phyloP scores from a whole-genome alignment of 2,329 filamentous ascomycete genomes.

The Plenodomus lindquistii region DNA sequence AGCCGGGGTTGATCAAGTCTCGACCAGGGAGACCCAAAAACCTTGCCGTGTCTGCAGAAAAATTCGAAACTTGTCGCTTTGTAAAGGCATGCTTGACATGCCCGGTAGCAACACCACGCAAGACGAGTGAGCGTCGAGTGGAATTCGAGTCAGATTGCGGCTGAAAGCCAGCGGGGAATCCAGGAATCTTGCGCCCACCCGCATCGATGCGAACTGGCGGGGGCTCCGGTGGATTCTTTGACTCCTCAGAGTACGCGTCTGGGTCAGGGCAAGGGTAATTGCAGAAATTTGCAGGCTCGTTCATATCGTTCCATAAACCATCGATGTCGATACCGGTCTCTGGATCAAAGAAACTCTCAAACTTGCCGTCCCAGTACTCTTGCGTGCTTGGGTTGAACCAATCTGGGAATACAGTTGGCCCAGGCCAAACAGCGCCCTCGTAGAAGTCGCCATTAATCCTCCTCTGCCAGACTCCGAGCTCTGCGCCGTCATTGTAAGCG shows the following conservation, averaged over 20 bases:
- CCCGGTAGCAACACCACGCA: slow-evolving; percentile 6
- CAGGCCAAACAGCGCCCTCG: slow-evolving; percentile 75
- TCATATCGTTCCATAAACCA: slow-evolving; percentile 63
- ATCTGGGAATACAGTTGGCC: slow-evolving; percentile 72
- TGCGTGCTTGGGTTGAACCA: slow-evolving; percentile 72
- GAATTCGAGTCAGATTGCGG: slow-evolving; percentile 45
- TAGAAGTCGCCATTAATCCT: slow-evolving; percentile 59
- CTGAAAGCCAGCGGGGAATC: slow-evolving; percentile 70
- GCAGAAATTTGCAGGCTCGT: slow-evolving; percentile 43
- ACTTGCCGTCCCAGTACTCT: slow-evolving; percentile 71
- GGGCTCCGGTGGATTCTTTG: slow-evolving; percentile 63
- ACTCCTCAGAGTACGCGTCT: slow-evolving; percentile 42
- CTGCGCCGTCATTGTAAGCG: slow-evolving; percentile 65
- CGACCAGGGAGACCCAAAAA: slow-evolving; percentile 62
- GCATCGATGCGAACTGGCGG: slow-evolving; percentile 64
- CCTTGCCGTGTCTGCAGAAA: slow-evolving; percentile 42
- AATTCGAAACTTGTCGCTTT: slow-evolving; percentile 26
- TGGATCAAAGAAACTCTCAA: slow-evolving; percentile 66
- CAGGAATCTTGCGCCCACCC: slow-evolving; percentile 64
- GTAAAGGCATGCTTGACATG: slow-evolving; percentile 2
- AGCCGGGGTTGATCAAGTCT: slow-evolving; percentile 68
- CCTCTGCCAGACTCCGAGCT: slow-evolving; percentile 58
- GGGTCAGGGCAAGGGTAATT: slow-evolving; percentile 53
- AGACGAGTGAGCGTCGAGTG: slow-evolving; percentile 13
- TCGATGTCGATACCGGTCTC: slow-evolving; percentile 73